A percentile compares a stretch with the other conserved stretches of the same genome.
phyloP scores from a whole-genome alignment of 2,329 filamentous ascomycete genomes.

The Aureobasidium sp. region DNA sequence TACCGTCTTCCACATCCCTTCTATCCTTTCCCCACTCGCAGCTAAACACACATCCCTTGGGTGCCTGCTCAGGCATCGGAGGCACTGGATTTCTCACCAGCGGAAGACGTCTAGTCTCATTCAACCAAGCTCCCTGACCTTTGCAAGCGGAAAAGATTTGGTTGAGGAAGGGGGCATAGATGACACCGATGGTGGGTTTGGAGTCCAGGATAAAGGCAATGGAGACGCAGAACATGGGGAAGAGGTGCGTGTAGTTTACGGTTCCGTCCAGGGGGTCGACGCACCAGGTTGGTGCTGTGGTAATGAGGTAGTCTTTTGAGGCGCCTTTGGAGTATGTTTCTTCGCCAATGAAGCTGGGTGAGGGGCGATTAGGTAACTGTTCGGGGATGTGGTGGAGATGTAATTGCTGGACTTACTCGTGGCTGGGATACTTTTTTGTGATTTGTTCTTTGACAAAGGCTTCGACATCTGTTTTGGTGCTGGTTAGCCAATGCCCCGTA shows the following conservation, averaged over 20 bases:
- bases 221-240: conserved; percentile 74
- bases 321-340: conserved; percentile 64
- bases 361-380: background rate
- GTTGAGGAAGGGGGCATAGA: conserved; percentile 62
- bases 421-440: conserved; percentile 51
- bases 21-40: conserved; percentile 78
- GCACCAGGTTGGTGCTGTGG: conserved; percentile 60
- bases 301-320: conserved; percentile 61
- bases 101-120: conserved; percentile 55
- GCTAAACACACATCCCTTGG: conserved; percentile 61
- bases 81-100: conserved; percentile 55
- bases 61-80: conserved; percentile 55
- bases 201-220: conserved; percentile 59
- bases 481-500: background rate
- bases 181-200: conserved; percentile 58
- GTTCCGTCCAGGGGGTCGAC: conserved; percentile 73
- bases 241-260: conserved; percentile 73
- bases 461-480: conserved; percentile 52
- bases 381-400: background rate
- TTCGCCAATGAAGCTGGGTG: conserved; percentile 63
- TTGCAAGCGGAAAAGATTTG: conserved; percentile 61
- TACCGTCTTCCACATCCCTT: conserved; percentile 56
- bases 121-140: conserved; percentile 61
- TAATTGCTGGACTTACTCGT: conserved; percentile 46
- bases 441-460: conserved; percentile 58